These are phyloP conservation scores for Curvularia hawaiiensis DNA, from an alignment of 2,329 filamentous ascomycete genomes.

Conservation along the genomic window DNA sequence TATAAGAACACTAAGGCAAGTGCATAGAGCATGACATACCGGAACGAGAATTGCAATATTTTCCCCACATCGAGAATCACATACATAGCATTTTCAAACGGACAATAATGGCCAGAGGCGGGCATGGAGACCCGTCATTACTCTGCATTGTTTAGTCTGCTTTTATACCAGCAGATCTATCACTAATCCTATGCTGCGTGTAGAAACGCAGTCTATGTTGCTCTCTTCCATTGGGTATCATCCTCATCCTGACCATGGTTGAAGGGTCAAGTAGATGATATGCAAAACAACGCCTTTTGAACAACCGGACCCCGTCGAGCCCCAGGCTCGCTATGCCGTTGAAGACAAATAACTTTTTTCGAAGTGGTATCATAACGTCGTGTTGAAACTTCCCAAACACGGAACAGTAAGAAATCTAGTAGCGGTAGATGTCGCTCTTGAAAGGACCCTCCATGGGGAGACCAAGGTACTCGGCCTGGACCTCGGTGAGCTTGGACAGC, in stretches of 20 bases:
- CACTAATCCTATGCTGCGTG: slow-evolving; percentile 29
- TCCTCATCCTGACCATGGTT: slow-evolving; percentile 43
- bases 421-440: slow-evolving; percentile 87
- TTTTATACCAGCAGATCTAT: slow-evolving; percentile 21
- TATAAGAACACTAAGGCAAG: too few species aligned
- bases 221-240: slow-evolving; percentile 41
- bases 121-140: slow-evolving; percentile 19
- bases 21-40: too few species aligned
- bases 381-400: slow-evolving; percentile 55
- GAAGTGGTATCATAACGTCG: slow-evolving; percentile 62
- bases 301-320: slow-evolving; percentile 36
- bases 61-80: not conserved
- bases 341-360: slow-evolving; percentile 62
- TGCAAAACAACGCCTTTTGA: slow-evolving; percentile 46
- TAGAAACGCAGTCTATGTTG: slow-evolving; percentile 23
- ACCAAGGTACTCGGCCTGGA: slow-evolving; percentile 94
- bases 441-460: slow-evolving; percentile 85
- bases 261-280: slow-evolving; percentile 46
- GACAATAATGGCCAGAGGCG: slow-evolving; percentile 9
- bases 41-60: too few species aligned
- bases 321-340: slow-evolving; percentile 60
- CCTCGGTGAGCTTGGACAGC: slow-evolving; percentile 81
- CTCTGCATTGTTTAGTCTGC: slow-evolving; percentile 28
- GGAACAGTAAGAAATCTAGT: slow-evolving; percentile 45
- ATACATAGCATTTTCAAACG: not conserved